These are phyloP conservation scores for Microstegium vimineum DNA, from an alignment of 176 grass and related monocot species.

Conservation along the genomic window DNA sequence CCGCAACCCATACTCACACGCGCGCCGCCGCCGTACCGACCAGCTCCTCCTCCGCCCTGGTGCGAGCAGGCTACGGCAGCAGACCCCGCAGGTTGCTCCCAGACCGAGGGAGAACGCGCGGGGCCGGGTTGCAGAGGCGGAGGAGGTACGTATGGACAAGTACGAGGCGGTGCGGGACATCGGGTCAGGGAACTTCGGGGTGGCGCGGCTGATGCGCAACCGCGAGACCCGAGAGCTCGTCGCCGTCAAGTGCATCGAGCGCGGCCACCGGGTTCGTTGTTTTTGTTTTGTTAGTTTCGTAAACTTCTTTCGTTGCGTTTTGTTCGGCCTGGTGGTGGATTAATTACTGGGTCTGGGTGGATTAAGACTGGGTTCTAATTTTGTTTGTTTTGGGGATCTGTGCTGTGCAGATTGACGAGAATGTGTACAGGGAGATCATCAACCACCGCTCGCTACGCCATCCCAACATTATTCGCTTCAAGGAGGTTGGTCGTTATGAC, in stretches of 20 bases:
- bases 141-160: constrained; percentile 54
- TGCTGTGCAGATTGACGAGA: constrained; percentile 76
- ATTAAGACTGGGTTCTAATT: constrained; percentile 8
- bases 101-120: neutral
- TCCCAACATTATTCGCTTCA: constrained; percentile 97
- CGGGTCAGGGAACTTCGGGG: constrained; percentile 89
- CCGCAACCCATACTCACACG: constrained; percentile 4
- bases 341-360: constrained; percentile 1
- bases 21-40: neutral
- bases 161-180: constrained; percentile 89
- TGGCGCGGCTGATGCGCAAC: constrained; percentile 79
- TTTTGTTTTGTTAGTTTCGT: neutral
- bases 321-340: constrained; percentile 21
- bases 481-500: constrained; percentile 47
- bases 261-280: constrained; percentile 61
- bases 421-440: constrained; percentile 93
- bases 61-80: neutral
- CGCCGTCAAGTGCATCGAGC: constrained; percentile 91
- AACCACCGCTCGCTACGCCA: constrained; percentile 92
- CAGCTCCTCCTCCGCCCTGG: neutral
- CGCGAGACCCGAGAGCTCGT: constrained; percentile 84
- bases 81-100: neutral
- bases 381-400: constrained; percentile 24
- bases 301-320: neutral
- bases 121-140: neutral